A percentile compares a stretch with the other conserved stretches of the same genome.
Conservation (phyloP, 2,329 filamentous ascomycete genomes). For the Dothiorella sarmentorum region DNA sequence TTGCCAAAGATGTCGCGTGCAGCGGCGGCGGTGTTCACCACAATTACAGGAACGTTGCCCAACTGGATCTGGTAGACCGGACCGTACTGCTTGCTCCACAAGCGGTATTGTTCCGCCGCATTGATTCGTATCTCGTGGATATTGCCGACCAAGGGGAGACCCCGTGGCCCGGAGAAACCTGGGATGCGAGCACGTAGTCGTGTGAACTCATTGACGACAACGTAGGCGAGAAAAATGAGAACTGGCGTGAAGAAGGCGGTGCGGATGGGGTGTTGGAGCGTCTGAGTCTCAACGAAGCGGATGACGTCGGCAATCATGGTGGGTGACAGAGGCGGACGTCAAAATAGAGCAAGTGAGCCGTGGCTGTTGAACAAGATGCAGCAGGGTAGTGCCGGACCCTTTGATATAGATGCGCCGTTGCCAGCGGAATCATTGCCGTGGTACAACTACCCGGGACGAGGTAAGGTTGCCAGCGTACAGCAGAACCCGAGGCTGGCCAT, state of each 20-base stretch:
- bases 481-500: not conserved
- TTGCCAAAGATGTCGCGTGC: conserved; percentile 42
- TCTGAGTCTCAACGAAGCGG: not conserved
- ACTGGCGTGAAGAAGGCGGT: conserved; percentile 26
- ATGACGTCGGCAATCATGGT: conserved; percentile 16
- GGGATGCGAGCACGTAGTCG: conserved; percentile 36
- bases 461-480: not conserved
- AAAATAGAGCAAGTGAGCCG: not conserved
- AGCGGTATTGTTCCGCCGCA: conserved; percentile 42
- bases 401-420: not conserved
- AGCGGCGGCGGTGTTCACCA: conserved; percentile 42
- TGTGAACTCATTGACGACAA: conserved; percentile 37
- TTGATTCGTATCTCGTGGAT: conserved; percentile 43
- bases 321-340: not conserved
- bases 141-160: conserved; percentile 42
- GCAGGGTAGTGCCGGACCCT: not conserved
- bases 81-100: conserved; percentile 42
- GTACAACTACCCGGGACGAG: not conserved
- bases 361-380: not conserved
- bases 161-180: conserved; percentile 38
- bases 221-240: conserved; percentile 32
- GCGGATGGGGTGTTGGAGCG: conserved; percentile 27
- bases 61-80: conserved; percentile 47
- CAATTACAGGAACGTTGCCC: conserved; percentile 43
- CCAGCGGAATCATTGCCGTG: conserved; percentile 15